Conservation (phyloP, 176 grass and related monocot genomes). For the Avena atlantica region DNA sequence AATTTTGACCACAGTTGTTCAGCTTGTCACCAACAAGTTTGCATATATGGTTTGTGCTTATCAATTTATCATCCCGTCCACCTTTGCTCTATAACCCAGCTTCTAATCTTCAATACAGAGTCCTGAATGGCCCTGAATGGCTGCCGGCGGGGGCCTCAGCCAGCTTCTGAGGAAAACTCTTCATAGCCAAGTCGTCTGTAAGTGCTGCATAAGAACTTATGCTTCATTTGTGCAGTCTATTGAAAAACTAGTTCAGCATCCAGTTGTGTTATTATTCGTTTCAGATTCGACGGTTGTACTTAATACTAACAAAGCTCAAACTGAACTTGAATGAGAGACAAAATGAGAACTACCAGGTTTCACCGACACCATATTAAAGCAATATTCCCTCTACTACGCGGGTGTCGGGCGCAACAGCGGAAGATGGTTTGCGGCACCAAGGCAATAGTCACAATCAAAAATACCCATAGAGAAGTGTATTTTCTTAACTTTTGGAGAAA, state of each 20-base stretch:
- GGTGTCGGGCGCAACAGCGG: too few species aligned
- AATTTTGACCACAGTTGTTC: background rate
- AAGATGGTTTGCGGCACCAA: too few species aligned
- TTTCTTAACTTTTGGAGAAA: too few species aligned
- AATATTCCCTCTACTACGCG: too few species aligned
- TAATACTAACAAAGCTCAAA: background rate
- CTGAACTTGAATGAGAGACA: too few species aligned
- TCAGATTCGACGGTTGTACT: background rate
- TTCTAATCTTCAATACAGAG: constrained; percentile 6
- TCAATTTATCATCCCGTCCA: background rate
- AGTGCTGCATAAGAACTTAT: constrained; percentile 29
- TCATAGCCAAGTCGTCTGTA: constrained; percentile 70
- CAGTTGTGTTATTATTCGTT: constrained; percentile 8
- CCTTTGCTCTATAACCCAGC: background rate
- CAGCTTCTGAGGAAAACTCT: constrained; percentile 79
- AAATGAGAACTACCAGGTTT: too few species aligned
- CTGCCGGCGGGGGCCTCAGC: constrained; percentile 60
- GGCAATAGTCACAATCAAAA: too few species aligned
- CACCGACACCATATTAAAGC: too few species aligned
- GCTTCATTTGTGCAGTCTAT: background rate
- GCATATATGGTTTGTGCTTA: background rate
- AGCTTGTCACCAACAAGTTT: background rate
- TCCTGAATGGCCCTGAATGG: constrained; percentile 80
- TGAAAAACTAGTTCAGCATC: background rate
- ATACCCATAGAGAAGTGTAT: too few species aligned